Evolutionary conservation across 1,139 yeast species (phyloP), one percentile per base, ranked within the genome.

Genomic region (Blastobotrys ciferrii): DNA sequence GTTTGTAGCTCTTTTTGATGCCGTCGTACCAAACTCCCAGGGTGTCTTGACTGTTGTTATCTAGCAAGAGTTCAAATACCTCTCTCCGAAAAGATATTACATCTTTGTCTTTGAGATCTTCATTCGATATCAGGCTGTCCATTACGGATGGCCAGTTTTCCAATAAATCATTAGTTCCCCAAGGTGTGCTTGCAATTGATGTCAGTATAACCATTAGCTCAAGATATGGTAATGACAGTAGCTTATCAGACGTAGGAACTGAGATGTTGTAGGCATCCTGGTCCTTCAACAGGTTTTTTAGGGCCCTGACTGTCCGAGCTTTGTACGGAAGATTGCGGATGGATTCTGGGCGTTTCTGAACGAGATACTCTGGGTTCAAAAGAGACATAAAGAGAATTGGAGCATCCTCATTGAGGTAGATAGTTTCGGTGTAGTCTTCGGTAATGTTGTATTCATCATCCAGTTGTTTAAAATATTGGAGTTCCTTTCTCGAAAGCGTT

Each of bases 111-210:
- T 54, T 48, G 4, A 60, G 50, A 13, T 56, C 53, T n/a, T 50
- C 51, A 20, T 48, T 53, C 36, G 54, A 52, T 15, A 61, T 48
- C 14, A 58, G 42, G 5, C 45, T 49, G 28, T 54, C 54, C 65
- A 62, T 59, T 3, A 61, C 60, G 37, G 52, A 51, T 1, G 64
- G 60, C 63, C 63, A 60, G 12, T 49, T 45, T 3, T 49, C 36
- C 12, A 61, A 44, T 9, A 62, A 50, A 15, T 53, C 58, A 1
- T 32, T 38, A 2, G 48, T 41, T 2, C 63, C 64, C 56, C 58
- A 61, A 1, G 56, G 31, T 2, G 56, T 55, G 12, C 48, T 23
- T 1, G 62, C 44, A 23, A 62, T 28, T 1, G 53, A 46, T 9
- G 42, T 42, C 11, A 61, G 37, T 11, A 60, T 17, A 3, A 52